Evolutionary conservation across 768 basidiomycete species (phyloP), one percentile per base, ranked within the genome.

Genomic region (Cubamyces sp.): DNA sequence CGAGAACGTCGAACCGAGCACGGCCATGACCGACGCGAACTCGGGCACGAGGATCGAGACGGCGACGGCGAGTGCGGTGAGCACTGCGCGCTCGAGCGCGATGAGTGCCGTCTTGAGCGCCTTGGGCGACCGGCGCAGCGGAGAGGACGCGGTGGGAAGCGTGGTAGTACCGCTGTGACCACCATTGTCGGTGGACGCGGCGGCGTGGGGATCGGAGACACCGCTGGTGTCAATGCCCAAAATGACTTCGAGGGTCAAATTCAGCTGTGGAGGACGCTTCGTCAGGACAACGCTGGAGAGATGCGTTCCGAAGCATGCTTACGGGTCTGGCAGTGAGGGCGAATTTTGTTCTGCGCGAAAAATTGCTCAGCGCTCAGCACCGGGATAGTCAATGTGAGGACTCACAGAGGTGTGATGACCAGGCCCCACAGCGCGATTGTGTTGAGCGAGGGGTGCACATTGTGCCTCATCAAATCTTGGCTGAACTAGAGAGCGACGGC

Each of bases 1-100:
- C 0, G 93, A 90, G 39, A 88, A 87, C 73, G 94, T 93, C n/a
- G 92, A 88, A 2, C 96, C 96, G 54, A 98, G 78, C 73, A 97
- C 91, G 1, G 93, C 91, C 91, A 95, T 94, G 74, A 89, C 78
- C 5, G 86, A 81, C 64, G 87, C 86, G 74, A 96, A 96, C 56
- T 91, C 84, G 5, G 94, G 94, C 21, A 95, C 73, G 54, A 84
- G 71, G 60, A 94, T 88, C 19, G 94, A 93, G 25, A 89, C 84
- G 34, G 74, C 71, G 14, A 92, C 87, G 23, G 88, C 83, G 37
- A 87, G 68, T 11, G 80, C 66, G 0, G 89, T 84, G 46, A 94
- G 73, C 54, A 76, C 64, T 25, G 86, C 74, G 54, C 93, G 81
- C 66, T 88, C 87, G 39, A 87, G 52, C 48, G 79, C 73, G 30